These are phyloP conservation scores for Plasmopara viticola DNA, from an alignment of 352 stramenopile species.

Conservation along the genomic window DNA sequence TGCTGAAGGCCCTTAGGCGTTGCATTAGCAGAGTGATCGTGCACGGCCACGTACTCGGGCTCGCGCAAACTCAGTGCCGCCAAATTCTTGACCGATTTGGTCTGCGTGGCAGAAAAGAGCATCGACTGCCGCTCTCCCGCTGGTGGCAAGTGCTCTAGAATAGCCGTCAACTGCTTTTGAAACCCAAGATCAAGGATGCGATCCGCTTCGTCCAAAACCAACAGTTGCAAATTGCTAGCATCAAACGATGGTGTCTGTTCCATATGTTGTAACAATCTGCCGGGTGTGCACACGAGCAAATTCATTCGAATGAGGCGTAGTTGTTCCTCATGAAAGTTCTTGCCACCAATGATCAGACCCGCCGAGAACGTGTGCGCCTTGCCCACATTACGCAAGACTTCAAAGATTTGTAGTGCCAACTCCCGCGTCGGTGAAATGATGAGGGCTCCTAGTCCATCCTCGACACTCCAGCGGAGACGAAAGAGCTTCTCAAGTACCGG, in stretches of 20 bases:
- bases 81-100: conserved; percentile 95
- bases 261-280: conserved; percentile 96
- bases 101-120: conserved; percentile 97
- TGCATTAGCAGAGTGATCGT: conserved; percentile 86
- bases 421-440: conserved; percentile 98
- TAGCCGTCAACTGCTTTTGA: conserved; percentile 95
- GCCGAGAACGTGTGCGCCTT: conserved; percentile 95
- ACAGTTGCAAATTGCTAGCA: conserved; percentile 88
- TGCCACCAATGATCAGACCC: conserved; percentile 95
- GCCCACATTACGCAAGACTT: conserved; percentile 94
- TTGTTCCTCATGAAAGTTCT: conserved; percentile 94
- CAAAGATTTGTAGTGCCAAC: conserved; percentile 98
- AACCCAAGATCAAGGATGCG: conserved; percentile 99
- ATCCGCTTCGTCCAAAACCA: conserved; percentile 99
- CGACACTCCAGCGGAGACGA: conserved; percentile 73
- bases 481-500: conserved; percentile 89
- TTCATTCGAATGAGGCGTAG: conserved; percentile 93
- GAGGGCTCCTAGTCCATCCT: conserved; percentile 94
- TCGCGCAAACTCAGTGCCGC: conserved; percentile 91
- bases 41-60: conserved; percentile 96
- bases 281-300: conserved; percentile 96
- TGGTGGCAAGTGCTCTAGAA: conserved; percentile 93
- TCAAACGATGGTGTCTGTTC: conserved; percentile 98
- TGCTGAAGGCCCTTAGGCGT: conserved; percentile 93
- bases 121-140: conserved; percentile 89